Percentiles rank a stretch among this genome's conserved stretches.
These are phyloP conservation scores for Solanum hybrid DNA, from an alignment of 305 asterid species.

Conservation along the genomic window DNA sequence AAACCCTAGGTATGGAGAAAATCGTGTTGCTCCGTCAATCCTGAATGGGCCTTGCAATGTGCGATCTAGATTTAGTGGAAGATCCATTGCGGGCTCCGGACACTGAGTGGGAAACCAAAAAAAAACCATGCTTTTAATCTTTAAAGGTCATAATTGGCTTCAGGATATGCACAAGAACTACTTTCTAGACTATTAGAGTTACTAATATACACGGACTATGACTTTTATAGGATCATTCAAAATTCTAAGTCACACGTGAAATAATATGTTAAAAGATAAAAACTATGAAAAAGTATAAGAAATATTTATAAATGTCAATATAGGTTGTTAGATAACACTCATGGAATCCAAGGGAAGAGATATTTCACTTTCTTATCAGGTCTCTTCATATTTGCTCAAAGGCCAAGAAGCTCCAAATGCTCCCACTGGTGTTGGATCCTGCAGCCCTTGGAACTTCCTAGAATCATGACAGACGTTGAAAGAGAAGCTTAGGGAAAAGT, in stretches of 20 bases:
- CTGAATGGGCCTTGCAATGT: not conserved
- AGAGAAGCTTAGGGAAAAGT: not conserved
- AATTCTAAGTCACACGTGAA: not conserved
- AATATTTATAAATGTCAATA: not conserved
- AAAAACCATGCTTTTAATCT: not conserved
- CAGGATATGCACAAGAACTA: not conserved
- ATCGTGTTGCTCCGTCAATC: not conserved
- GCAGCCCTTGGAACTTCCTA: not conserved
- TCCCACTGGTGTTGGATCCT: not conserved
- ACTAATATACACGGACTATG: not conserved
- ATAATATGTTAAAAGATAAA: not conserved
- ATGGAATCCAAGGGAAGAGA: not conserved
- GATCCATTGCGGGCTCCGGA: not conserved
- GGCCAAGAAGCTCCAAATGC: not conserved
- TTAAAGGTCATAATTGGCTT: not conserved
- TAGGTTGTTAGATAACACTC: not conserved
- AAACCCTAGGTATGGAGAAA: not conserved
- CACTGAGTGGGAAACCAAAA: not conserved
- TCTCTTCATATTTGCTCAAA: not conserved
- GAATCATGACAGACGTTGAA: not conserved
- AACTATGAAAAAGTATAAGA: not conserved
- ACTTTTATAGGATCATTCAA: not conserved
- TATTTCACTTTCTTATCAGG: not conserved
- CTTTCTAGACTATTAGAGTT: not conserved
- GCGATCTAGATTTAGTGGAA: not conserved